Percentiles rank a stretch among this genome's conserved stretches.
Evolutionary conservation across 208 protist genomes (phyloP).

Genomic region (Leishmania turanica): DNA sequence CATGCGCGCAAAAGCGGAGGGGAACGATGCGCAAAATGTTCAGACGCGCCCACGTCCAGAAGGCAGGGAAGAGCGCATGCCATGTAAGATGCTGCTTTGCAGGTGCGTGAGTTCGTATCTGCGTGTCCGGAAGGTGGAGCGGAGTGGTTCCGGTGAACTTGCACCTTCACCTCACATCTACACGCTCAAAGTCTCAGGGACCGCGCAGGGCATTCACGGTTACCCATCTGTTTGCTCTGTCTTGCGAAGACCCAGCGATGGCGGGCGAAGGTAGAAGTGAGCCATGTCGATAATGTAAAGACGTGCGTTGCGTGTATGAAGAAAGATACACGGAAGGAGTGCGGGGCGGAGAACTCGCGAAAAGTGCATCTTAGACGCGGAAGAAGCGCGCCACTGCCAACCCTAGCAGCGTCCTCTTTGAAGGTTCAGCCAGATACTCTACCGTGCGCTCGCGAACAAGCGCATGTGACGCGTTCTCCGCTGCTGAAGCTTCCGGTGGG

Average conservation of each 20-base stretch:
- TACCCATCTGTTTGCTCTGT: neutral
- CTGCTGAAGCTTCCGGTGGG: neutral
- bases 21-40: neutral
- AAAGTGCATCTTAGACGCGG: conserved; percentile 28
- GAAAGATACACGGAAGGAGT: neutral
- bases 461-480: conserved; percentile 12
- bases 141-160: no score
- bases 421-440: conserved; percentile 72
- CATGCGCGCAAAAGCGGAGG: no score
- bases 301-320: neutral
- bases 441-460: conserved; percentile 61
- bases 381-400: conserved; percentile 54
- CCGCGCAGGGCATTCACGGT: neutral
- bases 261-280: neutral
- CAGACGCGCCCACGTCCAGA: no score
- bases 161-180: neutral
- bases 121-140: neutral
- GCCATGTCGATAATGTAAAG: neutral
- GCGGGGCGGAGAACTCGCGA: neutral
- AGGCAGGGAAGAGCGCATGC: no score
- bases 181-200: neutral
- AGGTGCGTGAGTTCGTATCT: neutral
- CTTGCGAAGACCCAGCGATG: neutral
- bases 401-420: conserved; percentile 40
- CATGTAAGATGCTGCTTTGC: no score